Evolutionary conservation across 192 early-diverging fungal genomes (phyloP).

Genomic region (Coemansia sp.): DNA sequence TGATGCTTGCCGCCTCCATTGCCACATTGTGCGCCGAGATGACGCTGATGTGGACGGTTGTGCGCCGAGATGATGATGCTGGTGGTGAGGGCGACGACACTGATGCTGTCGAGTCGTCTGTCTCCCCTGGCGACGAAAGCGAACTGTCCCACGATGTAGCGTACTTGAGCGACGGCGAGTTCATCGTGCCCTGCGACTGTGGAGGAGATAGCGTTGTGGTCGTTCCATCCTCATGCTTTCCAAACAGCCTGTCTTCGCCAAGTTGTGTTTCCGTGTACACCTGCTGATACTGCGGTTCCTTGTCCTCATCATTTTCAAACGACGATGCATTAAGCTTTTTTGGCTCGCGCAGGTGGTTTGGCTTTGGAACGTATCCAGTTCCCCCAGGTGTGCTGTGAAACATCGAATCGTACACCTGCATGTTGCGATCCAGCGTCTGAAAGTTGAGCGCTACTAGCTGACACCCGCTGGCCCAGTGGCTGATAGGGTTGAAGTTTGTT

Average conservation of each 20-base stretch:
- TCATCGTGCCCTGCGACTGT: conserved; percentile 6
- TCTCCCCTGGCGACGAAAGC: conserved; percentile 10
- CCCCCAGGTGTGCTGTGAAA: conserved; percentile 68
- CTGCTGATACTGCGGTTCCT: background rate
- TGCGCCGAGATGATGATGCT: conserved; percentile 12
- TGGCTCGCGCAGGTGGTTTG: conserved; percentile 42
- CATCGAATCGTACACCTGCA: conserved; percentile 86
- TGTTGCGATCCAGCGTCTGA: conserved; percentile 76
- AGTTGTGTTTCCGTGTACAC: background rate
- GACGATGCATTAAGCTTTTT: background rate
- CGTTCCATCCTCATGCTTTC: background rate
- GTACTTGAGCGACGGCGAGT: conserved; percentile 1
- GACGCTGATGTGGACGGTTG: conserved; percentile 44
- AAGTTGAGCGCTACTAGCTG: conserved; percentile 92
- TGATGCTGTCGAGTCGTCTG: background rate
- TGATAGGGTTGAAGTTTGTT: conserved; percentile 81
- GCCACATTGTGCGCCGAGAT: conserved; percentile 35
- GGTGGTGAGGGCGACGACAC: background rate
- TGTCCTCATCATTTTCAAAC: background rate
- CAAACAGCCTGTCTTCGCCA: background rate
- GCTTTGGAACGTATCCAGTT: conserved; percentile 81
- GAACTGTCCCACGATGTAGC: conserved; percentile 4
- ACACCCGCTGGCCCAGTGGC: conserved; percentile 76
- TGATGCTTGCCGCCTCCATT: background rate
- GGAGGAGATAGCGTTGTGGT: conserved; percentile 14